Conservation (phyloP, 495 filamentous ascomycete species). For the Annulohypoxylon nitens region DNA sequence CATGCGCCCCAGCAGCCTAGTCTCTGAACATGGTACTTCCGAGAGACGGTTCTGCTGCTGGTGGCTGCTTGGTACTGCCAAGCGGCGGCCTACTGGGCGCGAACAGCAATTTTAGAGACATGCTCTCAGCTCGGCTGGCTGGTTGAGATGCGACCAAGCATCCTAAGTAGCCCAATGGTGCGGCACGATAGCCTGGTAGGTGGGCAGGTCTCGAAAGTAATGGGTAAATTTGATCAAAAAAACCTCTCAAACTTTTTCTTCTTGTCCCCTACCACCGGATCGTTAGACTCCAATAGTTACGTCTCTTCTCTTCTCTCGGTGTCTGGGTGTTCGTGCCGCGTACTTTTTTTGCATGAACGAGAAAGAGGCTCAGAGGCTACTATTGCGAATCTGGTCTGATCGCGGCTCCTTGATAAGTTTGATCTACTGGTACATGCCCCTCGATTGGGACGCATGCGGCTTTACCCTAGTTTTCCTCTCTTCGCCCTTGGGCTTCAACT, state of each 20-base stretch:
- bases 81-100: slow-evolving; percentile 29
- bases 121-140: slow-evolving; percentile 31
- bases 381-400: slow-evolving; percentile 34
- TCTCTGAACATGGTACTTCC: slow-evolving; percentile 16
- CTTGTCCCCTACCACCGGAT: slow-evolving; percentile 29
- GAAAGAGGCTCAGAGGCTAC: slow-evolving; percentile 44
- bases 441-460: slow-evolving; percentile 38
- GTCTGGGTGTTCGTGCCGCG: slow-evolving; percentile 33
- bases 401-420: slow-evolving; percentile 40
- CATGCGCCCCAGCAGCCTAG: slow-evolving; percentile 35
- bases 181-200: slow-evolving; percentile 22
- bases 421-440: slow-evolving; percentile 42
- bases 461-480: slow-evolving; percentile 29
- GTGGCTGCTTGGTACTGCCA: slow-evolving; percentile 7
- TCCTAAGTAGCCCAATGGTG: not conserved
- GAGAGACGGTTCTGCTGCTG: slow-evolving; percentile 21
- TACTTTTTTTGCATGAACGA: slow-evolving; percentile 46
- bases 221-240: slow-evolving; percentile 15
- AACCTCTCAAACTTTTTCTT: slow-evolving; percentile 15
- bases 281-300: slow-evolving; percentile 37
- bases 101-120: slow-evolving; percentile 46
- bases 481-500: slow-evolving; percentile 16
- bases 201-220: slow-evolving; percentile 31
- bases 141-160: slow-evolving; percentile 33
- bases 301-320: not conserved